Evolutionary conservation across 495 filamentous ascomycete genomes (phyloP), one percentile per base, ranked within the genome.

Genomic region (Viridothelium virens): DNA sequence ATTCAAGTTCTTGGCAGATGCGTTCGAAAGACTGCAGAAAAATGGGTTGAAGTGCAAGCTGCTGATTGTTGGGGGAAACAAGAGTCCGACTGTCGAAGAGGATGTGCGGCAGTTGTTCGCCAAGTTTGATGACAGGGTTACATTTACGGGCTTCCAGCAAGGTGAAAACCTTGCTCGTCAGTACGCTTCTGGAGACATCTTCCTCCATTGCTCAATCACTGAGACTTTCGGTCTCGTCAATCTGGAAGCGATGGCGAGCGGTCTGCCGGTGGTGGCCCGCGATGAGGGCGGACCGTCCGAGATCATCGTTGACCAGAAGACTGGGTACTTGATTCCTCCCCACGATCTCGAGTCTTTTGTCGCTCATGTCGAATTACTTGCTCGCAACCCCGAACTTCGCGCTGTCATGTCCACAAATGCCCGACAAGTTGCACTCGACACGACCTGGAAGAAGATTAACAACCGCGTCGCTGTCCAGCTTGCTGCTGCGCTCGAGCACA

Each of bases 221-320:
- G 86, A 88, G 71, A 87, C 84, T 0, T 88, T 88, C 70, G 86
- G 86, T 1, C 74, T 88, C 25, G 84, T 87, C 0, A 84, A 87
- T 2, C 74, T 88, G 0, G 86, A 88, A 70, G 81, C 83, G 5
- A 87, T 88, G 86, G 84, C 85, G 0, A 86, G 84, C 71, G 84
- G 84, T 9, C 74, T 88, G 3, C 84, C 85, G 0, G 85, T 88
- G 7, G 79, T 88, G 63, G 86, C 85, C 6, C 77, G 85, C 53
- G 84, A 87, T 68, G 82, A 85, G 68, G 86, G 86, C 33, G 86
- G 86, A 9, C 86, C 86, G 5, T 84, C 81, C 38, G 85, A 88
- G 72, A 87, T 83, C 37, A 78, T 88, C 50, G 76, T 75, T 37
- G 70, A 86, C 67, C 79, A 79, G 18, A 72, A 80, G 66, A 84